Base-by-base conservation (phyloP, 2,329 filamentous ascomycete genomes). In the Cordyceps javanica region DNA sequence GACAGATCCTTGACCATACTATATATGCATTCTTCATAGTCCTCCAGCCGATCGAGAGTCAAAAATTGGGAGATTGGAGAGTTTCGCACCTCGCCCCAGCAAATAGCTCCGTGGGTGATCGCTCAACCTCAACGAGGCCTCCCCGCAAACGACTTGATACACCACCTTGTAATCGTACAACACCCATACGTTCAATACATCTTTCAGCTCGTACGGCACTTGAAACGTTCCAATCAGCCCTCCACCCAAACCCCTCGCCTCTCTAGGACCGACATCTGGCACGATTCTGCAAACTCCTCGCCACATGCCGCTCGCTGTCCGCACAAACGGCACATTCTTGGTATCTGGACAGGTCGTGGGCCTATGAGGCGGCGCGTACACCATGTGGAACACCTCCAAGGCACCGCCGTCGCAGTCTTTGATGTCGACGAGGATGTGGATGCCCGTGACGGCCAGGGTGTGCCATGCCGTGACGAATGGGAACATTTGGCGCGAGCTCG, bases 401-500 rank as follows among this genome's bases (percentile, higher is more conserved):
- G 25, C 41, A 28, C 9, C 38, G 25, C 38, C 25, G 25, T 42
- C 51, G 19, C 51, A 54, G 51, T 54, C 51, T 38, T 42, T 30
- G 38, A 54, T 34, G 6, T 54, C 51, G 25, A 54, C 8, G 25
- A 54, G 38, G 14, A 54, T 54, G 38, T 54, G 51, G 10, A 44
- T 14, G 25, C 38, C 51, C 1, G 51, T 44, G 10, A 54, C 38
- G 48, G 34, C 34, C 3, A 51, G 30, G 21, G 16, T 28, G 32
- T 14, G 48, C 32, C 48, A 51, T 26, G 48, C 54, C 7, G 44
- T 30, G 32, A 51, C 30, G 14, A 36, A 57, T 5, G 55, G 55
- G 19, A 57, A 57, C 55, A 57, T 57, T 36, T 57, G 55, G 13
- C 55, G 55, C 25, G 55, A 42, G 48, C 7, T 44, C n/a, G 2